These are phyloP conservation scores for Nakazawaea holstii DNA, from an alignment of 805 yeast species.

Conservation along the genomic window DNA sequence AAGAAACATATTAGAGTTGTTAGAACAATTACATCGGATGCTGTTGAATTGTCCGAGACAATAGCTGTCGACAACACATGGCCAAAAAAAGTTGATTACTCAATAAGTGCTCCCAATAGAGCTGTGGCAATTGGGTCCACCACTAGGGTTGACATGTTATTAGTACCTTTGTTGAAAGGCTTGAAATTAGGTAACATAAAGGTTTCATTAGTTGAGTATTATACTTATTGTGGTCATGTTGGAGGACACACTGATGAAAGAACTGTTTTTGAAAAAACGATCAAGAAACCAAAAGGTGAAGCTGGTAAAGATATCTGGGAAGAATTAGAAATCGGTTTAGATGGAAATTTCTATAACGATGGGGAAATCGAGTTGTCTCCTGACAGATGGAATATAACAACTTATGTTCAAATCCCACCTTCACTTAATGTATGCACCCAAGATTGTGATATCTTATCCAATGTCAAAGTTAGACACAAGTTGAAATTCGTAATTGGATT, in stretches of 20 bases:
- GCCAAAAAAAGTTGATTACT: conserved; percentile 91
- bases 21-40: conserved; percentile 82
- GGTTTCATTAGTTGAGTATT: conserved; percentile 63
- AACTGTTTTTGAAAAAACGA: conserved; percentile 41
- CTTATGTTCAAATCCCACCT: conserved; percentile 61
- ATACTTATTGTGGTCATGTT: conserved; percentile 46
- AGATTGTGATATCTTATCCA: conserved; percentile 69
- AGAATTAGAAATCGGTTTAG: conserved; percentile 26
- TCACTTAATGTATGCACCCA: conserved; percentile 75
- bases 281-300: conserved; percentile 36
- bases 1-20: conserved; percentile 75
- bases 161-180: conserved; percentile 82
- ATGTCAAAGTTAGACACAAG: conserved; percentile 55
- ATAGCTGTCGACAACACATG: conserved; percentile 92
- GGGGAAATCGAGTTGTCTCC: conserved; percentile 27
- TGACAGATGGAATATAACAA: conserved; percentile 72
- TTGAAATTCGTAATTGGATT: conserved; percentile 38
- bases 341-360: conserved; percentile 31
- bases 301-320: conserved; percentile 39
- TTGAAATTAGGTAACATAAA: conserved; percentile 69
- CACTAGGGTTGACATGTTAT: conserved; percentile 59
- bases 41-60: conserved; percentile 84
- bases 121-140: conserved; percentile 88
- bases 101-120: conserved; percentile 78
- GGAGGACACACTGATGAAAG: conserved; percentile 65